These are phyloP conservation scores for Arctium minus DNA, from an alignment of 129 eudicot species.

Conservation along the genomic window DNA sequence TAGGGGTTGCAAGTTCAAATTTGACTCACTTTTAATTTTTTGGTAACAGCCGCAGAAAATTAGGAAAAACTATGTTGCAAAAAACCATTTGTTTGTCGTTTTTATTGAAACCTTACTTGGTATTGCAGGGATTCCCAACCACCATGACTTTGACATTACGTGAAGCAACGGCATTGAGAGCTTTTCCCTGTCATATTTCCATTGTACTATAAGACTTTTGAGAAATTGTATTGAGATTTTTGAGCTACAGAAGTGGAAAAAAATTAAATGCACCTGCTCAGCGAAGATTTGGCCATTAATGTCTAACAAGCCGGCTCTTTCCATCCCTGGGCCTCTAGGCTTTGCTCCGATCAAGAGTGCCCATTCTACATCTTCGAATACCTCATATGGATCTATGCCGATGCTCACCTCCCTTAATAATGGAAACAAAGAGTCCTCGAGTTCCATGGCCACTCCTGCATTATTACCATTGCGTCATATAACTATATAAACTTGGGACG, in stretches of 20 bases:
- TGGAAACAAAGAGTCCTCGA: constrained; percentile 91
- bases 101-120: constrained; percentile 53
- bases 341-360: constrained; percentile 97
- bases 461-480: not conserved
- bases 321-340: constrained; percentile 99
- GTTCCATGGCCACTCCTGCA: constrained; percentile 98
- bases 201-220: not conserved
- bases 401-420: constrained; percentile 87
- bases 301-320: constrained; percentile 81
- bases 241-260: not conserved
- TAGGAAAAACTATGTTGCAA: too few relatives aligned
- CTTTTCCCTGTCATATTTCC: constrained; percentile 71
- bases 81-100: not conserved
- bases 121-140: constrained; percentile 98
- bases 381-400: constrained; percentile 90
- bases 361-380: constrained; percentile 97
- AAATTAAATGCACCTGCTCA: constrained; percentile 57
- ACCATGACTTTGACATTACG: constrained; percentile 89
- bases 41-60: not conserved
- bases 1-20: too few relatives aligned
- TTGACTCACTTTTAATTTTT: too few relatives aligned
- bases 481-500: not conserved
- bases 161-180: constrained; percentile 96
- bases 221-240: not conserved
- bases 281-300: constrained; percentile 87